Evolutionary conservation across 225 moss, liverwort and hornwort species (phyloP).

Genomic region (Anthoceros angustus): DNA sequence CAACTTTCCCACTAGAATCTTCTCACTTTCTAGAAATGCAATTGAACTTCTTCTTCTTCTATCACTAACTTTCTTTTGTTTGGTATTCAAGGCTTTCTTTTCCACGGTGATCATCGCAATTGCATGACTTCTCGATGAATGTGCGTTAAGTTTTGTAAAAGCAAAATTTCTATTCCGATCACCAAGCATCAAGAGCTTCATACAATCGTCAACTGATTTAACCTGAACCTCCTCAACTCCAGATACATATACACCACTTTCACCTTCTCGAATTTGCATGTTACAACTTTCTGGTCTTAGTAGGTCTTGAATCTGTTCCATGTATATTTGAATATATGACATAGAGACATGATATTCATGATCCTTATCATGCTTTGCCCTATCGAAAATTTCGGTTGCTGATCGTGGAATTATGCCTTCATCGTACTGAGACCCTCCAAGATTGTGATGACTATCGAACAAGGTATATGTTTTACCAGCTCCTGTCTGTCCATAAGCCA

Average conservation of each 20-base stretch:
- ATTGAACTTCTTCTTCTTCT: background rate
- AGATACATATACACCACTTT: conserved; percentile 64
- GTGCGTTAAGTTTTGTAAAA: conserved; percentile 82
- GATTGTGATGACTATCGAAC: background rate
- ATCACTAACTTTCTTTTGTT: background rate
- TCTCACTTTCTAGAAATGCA: background rate
- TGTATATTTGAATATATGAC: conserved; percentile 89
- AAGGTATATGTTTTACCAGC: conserved; percentile 2
- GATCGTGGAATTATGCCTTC: conserved; percentile 80
- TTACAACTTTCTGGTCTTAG: conserved; percentile 74
- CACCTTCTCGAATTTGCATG: conserved; percentile 78
- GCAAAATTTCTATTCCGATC: conserved; percentile 64
- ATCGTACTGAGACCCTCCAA: background rate
- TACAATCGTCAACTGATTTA: conserved; percentile 47
- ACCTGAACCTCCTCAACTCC: conserved; percentile 79
- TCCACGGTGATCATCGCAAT: conserved; percentile 75
- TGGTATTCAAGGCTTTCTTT: conserved; percentile 35
- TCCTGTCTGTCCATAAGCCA: conserved; percentile 2
- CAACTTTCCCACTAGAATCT: background rate
- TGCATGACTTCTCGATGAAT: conserved; percentile 85
- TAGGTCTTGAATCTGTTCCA: conserved; percentile 93
- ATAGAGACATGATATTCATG: conserved; percentile 69
- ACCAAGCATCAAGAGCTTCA: conserved; percentile 63
- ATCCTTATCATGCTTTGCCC: conserved; percentile 33
- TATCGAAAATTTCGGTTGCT: conserved; percentile 65